A percentile compares a stretch with the other conserved stretches of the same genome.
Evolutionary conservation across 1,284 basidiomycete species (phyloP).

Genomic region (Ustilago trichophora): DNA sequence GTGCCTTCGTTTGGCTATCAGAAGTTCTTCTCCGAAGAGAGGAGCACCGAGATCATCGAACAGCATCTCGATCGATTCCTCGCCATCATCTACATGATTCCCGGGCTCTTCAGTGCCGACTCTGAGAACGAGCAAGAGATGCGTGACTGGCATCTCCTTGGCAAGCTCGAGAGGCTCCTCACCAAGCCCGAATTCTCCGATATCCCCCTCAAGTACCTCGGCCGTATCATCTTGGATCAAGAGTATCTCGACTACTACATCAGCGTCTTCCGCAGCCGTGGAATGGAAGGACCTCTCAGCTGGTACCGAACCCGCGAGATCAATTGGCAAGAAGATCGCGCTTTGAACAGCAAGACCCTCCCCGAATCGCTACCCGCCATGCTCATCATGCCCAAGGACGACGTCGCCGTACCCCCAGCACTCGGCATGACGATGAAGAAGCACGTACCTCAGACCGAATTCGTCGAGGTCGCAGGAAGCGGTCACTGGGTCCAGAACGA

Average conservation of each 20-base stretch:
- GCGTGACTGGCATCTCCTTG: slow-evolving; percentile 41
- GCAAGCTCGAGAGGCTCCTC: slow-evolving; percentile 50
- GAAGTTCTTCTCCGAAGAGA: slow-evolving; percentile 50
- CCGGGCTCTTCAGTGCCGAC: slow-evolving; percentile 42
- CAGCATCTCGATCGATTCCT: slow-evolving; percentile 51
- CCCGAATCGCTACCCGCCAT: slow-evolving; percentile 42
- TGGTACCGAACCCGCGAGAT: slow-evolving; percentile 56
- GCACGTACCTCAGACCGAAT: slow-evolving; percentile 40
- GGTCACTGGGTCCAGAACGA: slow-evolving; percentile 53
- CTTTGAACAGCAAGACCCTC: slow-evolving; percentile 21
- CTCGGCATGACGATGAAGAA: slow-evolving; percentile 40
- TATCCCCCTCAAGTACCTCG: slow-evolving; percentile 33
- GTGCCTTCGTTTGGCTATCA: slow-evolving; percentile 57
- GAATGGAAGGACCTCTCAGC: slow-evolving; percentile 57
- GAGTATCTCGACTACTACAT: slow-evolving; percentile 37
- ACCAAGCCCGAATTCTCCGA: slow-evolving; percentile 42
- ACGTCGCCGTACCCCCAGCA: slow-evolving; percentile 44
- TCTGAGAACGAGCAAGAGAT: slow-evolving; percentile 36
- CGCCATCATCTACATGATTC: slow-evolving; percentile 48
- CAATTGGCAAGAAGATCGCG: slow-evolving; percentile 51
- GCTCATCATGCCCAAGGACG: slow-evolving; percentile 44
- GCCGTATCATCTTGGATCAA: slow-evolving; percentile 28
- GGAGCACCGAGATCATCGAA: slow-evolving; percentile 53
- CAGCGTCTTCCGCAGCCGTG: slow-evolving; percentile 37
- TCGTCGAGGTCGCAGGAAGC: slow-evolving; percentile 31